Base-by-base conservation (phyloP, 352 stramenopile genomes). In the Pythium volutum region DNA sequence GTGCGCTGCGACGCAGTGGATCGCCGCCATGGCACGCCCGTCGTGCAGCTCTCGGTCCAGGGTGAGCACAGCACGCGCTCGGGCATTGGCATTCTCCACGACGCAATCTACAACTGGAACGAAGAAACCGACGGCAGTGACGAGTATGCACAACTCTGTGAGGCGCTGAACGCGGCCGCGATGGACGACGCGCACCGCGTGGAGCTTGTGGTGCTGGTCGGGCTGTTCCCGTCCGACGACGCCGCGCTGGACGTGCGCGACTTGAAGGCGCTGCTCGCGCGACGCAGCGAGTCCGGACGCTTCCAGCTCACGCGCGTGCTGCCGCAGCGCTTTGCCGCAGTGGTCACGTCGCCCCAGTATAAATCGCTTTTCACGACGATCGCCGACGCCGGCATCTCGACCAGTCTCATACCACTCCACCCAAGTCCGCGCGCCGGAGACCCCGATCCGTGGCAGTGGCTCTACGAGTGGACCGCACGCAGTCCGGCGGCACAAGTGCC, bases 1-100 rank as follows among this genome's bases (percentile, higher is more conserved):
- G 16, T 39, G 41, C 58, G 56, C 18, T 63, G 56, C 56, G 56
- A 63, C 56, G 56, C 47, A 16, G 23, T 56, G 16, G 56, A 56
- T 23, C 42, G 22, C n/a, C 16, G 22, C 23, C 22, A 31, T 8
- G 8, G n/a, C 12, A 26, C 18, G 15, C 51, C 51, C 14, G n/a
- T 33, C 20, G 2, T 58, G 16, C 2, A 33, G 20, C 34, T 58
- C 33, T 16, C 8, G 3, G 5, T 47, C 22, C 33, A 31, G 11
- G 33, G 18, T 33, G 20, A 63, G n/a, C 22, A 42, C 20, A 5
- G 7, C 45, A n/a, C 0, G 12, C 45, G 34, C 45, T 56, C 56
- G 23, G 33, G 34, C 16, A 1, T 38, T n/a, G 25, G 56, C 5
- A 43, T 63, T 22, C 22, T 56, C 23, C 36, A 56, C 38, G 45